Conservation (phyloP, 495 filamentous ascomycete species). For the Stereocaulon alpinum region DNA sequence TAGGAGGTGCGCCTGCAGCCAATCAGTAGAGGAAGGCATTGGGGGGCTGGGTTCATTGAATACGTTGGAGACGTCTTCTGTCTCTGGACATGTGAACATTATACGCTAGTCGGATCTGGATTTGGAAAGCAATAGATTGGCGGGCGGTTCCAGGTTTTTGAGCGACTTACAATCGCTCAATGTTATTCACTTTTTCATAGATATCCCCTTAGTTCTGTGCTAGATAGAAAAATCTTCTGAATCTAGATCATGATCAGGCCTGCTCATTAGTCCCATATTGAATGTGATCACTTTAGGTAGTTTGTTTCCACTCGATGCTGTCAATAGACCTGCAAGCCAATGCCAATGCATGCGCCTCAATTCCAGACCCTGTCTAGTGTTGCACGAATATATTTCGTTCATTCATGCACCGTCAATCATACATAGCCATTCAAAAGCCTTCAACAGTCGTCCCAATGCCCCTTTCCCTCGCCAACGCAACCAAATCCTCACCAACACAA, state of each 20-base stretch:
- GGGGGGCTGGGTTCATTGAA: background rate
- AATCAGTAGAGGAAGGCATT: background rate
- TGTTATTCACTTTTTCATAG: background rate
- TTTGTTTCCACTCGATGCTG: too few species aligned
- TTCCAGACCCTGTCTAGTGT: background rate
- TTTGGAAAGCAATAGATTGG: background rate
- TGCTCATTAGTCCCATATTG: too few species aligned
- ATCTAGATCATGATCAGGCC: too few species aligned
- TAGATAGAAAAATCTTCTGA: too few species aligned
- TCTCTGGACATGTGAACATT: background rate
- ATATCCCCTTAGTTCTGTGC: background rate
- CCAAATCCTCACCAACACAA: slow-evolving; percentile 61
- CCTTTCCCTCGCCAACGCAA: slow-evolving; percentile 61
- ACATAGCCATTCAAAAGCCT: slow-evolving; percentile 45
- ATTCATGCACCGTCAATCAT: background rate
- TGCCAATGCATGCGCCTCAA: background rate
- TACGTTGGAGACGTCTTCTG: background rate
- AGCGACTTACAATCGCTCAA: background rate
- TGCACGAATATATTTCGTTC: background rate
- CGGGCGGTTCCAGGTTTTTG: background rate
- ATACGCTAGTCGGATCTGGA: background rate
- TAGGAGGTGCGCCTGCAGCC: slow-evolving; percentile 12
- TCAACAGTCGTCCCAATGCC: slow-evolving; percentile 62
- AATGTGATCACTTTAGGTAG: too few species aligned
- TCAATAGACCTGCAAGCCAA: too few species aligned